Percentiles rank a stretch among this genome's conserved stretches.
These are phyloP conservation scores for Neoboletus brunneissimus DNA, from an alignment of 768 basidiomycete species.

Conservation along the genomic window DNA sequence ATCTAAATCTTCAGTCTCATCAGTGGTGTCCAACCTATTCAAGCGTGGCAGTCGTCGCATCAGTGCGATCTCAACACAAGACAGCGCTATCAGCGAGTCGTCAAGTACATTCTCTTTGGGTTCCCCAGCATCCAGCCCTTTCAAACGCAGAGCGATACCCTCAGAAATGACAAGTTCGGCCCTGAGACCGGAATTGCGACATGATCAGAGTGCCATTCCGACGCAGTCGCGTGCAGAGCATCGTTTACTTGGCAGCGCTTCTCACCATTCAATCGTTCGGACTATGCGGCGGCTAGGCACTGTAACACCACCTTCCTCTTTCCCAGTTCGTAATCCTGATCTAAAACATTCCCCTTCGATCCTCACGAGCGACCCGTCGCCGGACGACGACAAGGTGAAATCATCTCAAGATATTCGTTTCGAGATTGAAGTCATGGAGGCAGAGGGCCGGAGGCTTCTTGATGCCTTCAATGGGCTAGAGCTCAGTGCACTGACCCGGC, in stretches of 20 bases:
- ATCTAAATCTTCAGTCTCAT: slow-evolving; percentile 52
- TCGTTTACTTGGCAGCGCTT: slow-evolving; percentile 19
- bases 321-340: slow-evolving; percentile 35
- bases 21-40: slow-evolving; percentile 50
- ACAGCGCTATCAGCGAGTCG: slow-evolving; percentile 40
- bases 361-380: slow-evolving; percentile 36
- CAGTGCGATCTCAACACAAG: slow-evolving; percentile 40
- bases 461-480: slow-evolving; percentile 82
- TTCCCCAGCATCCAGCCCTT: slow-evolving; percentile 32
- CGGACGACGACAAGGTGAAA: slow-evolving; percentile 54
- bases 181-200: slow-evolving; percentile 36
- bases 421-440: slow-evolving; percentile 67
- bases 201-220: slow-evolving; percentile 40
- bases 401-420: slow-evolving; percentile 61
- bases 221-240: slow-evolving; percentile 40
- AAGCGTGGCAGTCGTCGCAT: slow-evolving; percentile 41
- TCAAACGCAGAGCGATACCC: slow-evolving; percentile 46
- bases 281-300: slow-evolving; percentile 44
- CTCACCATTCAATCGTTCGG: slow-evolving; percentile 43
- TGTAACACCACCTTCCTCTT: slow-evolving; percentile 57
- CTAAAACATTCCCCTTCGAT: slow-evolving; percentile 36
- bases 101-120: slow-evolving; percentile 40
- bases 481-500: slow-evolving; percentile 57
- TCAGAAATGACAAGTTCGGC: slow-evolving; percentile 33
- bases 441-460: slow-evolving; percentile 65